Evolutionary conservation across 768 basidiomycete species (phyloP), one percentile per base, ranked within the genome.

Genomic region (Cyclocybe cylindracea): DNA sequence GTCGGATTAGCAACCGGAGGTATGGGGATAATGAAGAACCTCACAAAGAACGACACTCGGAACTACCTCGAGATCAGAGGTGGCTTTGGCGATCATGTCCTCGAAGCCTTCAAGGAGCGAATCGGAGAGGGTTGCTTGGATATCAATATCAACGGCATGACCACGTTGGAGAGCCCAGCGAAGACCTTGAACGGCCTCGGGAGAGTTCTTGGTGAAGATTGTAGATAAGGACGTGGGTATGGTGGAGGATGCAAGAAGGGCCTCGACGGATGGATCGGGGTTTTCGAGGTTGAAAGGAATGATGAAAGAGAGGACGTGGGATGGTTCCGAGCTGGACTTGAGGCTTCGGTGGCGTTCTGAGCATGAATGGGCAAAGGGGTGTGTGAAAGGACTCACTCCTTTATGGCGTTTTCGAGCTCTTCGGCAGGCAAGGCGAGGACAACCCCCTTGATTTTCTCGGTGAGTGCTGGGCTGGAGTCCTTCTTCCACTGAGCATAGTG

Each of bases 21-120:
- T 49, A 45, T 34, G 31, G 40, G 14, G 31, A 54, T 39, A 34
- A 49, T 18, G 38, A 35, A 60, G 8, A 16, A 70, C n/a, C 82
- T 57, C 63, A 90, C 91, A 85, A 38, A 93, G 70, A 49, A 91
- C 75, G 66, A 91, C 82, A 32, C 84, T 77, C 4, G 80, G 75
- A 1, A 77, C 65, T 59, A 75, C 69, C 44, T 72, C 49, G 42
- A 78, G 54, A 54, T 74, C 77, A 35, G 70, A 66, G 18, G 78
- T 79, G 18, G 85, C 82, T 63, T 85, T 90, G 39, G 78, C 74
- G 53, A 93, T 73, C 45, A 90, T 62, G 49, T 91, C 90, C 62
- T 89, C 85, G 31, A 94, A 78, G 0, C 70, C 75, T 47, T 92
- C 89, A 24, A 80, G 73, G 3, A 79, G 72, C 10, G 78, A 62